These are phyloP conservation scores for Globisporangium megalacanthum DNA, from an alignment of 352 stramenopile species.

Conservation along the genomic window DNA sequence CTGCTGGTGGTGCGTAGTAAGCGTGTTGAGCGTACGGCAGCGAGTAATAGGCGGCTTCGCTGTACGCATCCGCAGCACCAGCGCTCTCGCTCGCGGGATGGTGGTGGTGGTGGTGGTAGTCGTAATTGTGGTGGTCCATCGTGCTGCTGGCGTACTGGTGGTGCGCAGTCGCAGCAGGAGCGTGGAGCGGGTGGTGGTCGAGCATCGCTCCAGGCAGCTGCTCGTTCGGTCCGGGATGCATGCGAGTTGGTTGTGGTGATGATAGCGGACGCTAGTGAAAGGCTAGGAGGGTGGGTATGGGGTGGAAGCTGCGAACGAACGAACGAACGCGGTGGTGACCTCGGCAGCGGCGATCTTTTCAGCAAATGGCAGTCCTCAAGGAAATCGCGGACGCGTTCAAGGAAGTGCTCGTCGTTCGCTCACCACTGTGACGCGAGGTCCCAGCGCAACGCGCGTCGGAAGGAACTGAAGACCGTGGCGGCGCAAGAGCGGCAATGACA, in stretches of 20 bases:
- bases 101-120: slow-evolving; percentile 17
- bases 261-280: not conserved
- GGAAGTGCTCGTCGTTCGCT: slow-evolving; percentile 1
- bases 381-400: slow-evolving; percentile 10
- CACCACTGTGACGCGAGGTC: not conserved
- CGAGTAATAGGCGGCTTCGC: slow-evolving; percentile 10
- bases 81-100: slow-evolving; percentile 25
- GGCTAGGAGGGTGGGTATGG: not conserved
- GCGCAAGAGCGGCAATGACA: not conserved
- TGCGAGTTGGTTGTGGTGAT: too few relatives aligned
- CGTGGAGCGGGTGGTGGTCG: slow-evolving; percentile 1
- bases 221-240: too few relatives aligned
- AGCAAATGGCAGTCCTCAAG: slow-evolving; percentile 17
- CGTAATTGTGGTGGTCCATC: slow-evolving; percentile 3
- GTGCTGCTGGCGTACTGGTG: slow-evolving; percentile 13
- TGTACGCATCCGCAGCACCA: slow-evolving; percentile 20
- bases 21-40: slow-evolving; percentile 1
- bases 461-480: not conserved
- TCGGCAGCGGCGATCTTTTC: slow-evolving; percentile 13
- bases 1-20: slow-evolving; percentile 3
- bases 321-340: not conserved
- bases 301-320: too few relatives aligned
- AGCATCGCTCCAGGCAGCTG: not conserved
- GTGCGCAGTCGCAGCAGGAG: not conserved
- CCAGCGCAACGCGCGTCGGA: not conserved